Percentiles rank a stretch among this genome's conserved stretches.
Evolutionary conservation across 768 basidiomycete genomes (phyloP).

Genomic region (Dendrothele bispora): DNA sequence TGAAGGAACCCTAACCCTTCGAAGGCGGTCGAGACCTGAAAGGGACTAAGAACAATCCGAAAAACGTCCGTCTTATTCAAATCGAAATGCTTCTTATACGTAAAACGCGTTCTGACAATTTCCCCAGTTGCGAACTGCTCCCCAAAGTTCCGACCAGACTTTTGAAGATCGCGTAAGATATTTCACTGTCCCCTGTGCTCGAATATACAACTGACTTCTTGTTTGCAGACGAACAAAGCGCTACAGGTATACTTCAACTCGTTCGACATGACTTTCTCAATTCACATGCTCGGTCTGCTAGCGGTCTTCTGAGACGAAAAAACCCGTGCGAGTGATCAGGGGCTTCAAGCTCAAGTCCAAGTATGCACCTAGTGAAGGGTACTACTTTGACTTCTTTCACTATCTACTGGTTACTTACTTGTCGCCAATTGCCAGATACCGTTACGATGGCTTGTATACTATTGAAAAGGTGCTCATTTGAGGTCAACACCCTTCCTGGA

Average conservation of each 20-base stretch:
- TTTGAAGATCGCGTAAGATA: constrained; percentile 62
- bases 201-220: not conserved
- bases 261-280: not conserved
- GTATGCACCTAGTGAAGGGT: constrained; percentile 84
- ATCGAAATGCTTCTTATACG: not conserved
- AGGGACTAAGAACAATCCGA: constrained; percentile 79
- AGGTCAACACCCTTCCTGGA: not conserved
- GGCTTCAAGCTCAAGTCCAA: constrained; percentile 74
- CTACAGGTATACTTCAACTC: constrained; percentile 48
- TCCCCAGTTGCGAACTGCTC: constrained; percentile 79
- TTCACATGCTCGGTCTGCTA: constrained; percentile 25
- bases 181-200: not conserved
- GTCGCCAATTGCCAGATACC: constrained; percentile 71
- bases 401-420: no score
- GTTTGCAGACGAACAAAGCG: constrained; percentile 59
- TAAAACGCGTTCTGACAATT: not conserved
- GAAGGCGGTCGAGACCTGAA: constrained; percentile 82
- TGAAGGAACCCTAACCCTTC: constrained; percentile 5
- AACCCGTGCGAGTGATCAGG: constrained; percentile 84
- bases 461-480: constrained; percentile 60
- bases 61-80: constrained; percentile 61
- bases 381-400: constrained; percentile 13
- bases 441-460: constrained; percentile 87
- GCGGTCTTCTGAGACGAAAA: constrained; percentile 76
- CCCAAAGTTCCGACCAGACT: constrained; percentile 80